Percentiles rank a stretch among this genome's conserved stretches.
These are phyloP conservation scores for Millerozyma acaciae DNA, from an alignment of 805 yeast species.

Conservation along the genomic window DNA sequence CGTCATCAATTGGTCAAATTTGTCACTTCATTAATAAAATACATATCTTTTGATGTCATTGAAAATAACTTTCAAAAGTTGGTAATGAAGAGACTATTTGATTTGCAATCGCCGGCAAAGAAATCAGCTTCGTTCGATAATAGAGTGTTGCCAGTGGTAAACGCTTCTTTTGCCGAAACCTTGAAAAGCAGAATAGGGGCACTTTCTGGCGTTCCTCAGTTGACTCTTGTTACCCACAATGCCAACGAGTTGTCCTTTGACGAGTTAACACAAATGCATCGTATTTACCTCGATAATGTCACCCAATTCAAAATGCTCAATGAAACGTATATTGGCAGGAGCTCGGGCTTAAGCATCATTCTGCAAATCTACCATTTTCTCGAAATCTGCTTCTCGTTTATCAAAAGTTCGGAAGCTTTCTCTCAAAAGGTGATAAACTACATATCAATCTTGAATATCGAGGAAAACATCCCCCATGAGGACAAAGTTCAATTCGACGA, in stretches of 20 bases:
- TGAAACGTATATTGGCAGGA: constrained; percentile 26
- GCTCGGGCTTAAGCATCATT: constrained; percentile 25
- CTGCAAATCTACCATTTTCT: constrained; percentile 29
- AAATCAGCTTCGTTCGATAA: not conserved
- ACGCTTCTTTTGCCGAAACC: constrained; percentile 4
- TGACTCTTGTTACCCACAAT: constrained; percentile 4
- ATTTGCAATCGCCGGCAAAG: constrained; percentile 5
- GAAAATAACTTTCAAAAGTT: constrained; percentile 33
- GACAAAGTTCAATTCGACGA: constrained; percentile 20
- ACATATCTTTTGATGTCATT: constrained; percentile 44
- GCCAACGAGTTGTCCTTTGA: constrained; percentile 43
- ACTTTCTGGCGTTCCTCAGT: not conserved
- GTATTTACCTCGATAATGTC: constrained; percentile 23
- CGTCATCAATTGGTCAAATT: constrained; percentile 40
- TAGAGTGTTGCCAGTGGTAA: constrained; percentile 4
- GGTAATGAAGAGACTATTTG: constrained; percentile 21
- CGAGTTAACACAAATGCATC: constrained; percentile 41
- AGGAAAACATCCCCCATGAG: constrained; percentile 5
- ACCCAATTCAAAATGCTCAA: constrained; percentile 30
- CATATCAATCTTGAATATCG: constrained; percentile 23
- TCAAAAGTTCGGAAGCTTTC: constrained; percentile 34
- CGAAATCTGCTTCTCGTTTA: constrained; percentile 29
- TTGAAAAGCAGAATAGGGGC: not conserved
- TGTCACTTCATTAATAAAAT: constrained; percentile 36
- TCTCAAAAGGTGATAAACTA: constrained; percentile 25